Base-by-base conservation (phyloP, 768 basidiomycete species). In the Suillus brevipes region DNA sequence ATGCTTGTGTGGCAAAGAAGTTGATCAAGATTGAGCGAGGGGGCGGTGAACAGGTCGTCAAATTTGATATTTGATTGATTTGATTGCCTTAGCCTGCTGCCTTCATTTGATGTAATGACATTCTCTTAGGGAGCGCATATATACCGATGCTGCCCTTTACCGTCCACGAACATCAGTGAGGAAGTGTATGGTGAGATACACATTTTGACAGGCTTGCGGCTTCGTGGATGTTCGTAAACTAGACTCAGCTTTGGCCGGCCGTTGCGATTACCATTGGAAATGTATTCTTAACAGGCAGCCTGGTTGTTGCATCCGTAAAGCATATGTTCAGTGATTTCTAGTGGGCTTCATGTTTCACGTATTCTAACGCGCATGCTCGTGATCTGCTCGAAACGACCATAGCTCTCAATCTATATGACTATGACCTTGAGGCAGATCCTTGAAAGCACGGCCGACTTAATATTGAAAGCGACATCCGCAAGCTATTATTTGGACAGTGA, bases 1-100 rank as follows among this genome's bases (percentile, higher is more conserved):
- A 91, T 70, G 86, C 82, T 2, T 92, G 91, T 71, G 89, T 93
- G n/a, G 92, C 89, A 18, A 94, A 93, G 77, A 81, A 89, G 66
- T 76, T 94, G 60, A 73, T 94, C 65, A 89, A 85, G 75, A 91
- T 93, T 68, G 91, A 93, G 60, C 81, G 92, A 50, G 85, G 89
- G 23, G 84, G 86, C 6, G 83, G 90, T 40, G 90, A 91, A 72
- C 91, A 94, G 72, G 80, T 87, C 8, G 90, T 93, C 31, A 85
- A 84, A 66, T 94, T 92, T 73, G 88, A 91, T 73, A 69, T 85
- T 56, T 88, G 64, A 69, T 42, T 6, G 6, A 69, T 85, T 53
- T 88, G 64, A 69, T 59, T 28, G 6, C 28, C 10, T 18, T 3
- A 6, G 14, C 3, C 23, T 59, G 25, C 9, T 31, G 18, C 20